These are phyloP conservation scores for Geotrichum citri-aurantii DNA, from an alignment of 1,139 yeast genomes.

Conservation along the genomic window DNA sequence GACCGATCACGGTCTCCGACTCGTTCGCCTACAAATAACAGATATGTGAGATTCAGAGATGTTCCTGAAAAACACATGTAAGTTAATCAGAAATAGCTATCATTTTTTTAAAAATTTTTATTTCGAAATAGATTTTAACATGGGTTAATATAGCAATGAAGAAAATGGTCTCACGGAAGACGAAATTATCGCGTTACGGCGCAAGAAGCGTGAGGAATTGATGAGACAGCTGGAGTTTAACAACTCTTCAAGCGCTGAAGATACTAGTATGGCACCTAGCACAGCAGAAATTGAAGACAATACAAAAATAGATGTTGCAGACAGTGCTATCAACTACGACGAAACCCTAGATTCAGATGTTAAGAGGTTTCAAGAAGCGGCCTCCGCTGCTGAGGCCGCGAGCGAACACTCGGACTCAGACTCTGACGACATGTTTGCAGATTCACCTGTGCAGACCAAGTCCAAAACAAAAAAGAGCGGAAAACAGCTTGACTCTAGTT, in stretches of 20 bases:
- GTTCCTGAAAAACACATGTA: neutral
- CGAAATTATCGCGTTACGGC: slow-evolving; percentile 30
- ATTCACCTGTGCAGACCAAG: slow-evolving; percentile 12
- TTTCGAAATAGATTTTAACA: neutral
- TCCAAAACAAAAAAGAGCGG: slow-evolving; percentile 12
- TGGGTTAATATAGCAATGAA: neutral
- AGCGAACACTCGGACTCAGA: neutral
- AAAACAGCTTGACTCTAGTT: slow-evolving; percentile 25
- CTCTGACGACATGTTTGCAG: slow-evolving; percentile 25
- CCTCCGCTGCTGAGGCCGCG: neutral
- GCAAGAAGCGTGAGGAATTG: slow-evolving; percentile 35
- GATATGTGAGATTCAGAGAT: neutral
- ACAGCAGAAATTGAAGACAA: neutral
- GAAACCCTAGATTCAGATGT: neutral
- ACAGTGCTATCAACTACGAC: neutral
- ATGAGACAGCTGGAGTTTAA: slow-evolving; percentile 7
- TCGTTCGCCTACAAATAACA: neutral
- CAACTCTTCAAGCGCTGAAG: neutral
- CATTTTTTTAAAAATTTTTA: too few relatives aligned
- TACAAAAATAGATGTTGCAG: neutral
- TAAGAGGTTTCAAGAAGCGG: neutral
- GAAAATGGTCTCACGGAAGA: slow-evolving; percentile 18
- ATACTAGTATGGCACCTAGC: neutral
- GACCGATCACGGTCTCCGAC: slow-evolving; percentile 10
- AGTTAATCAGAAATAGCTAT: too few relatives aligned